Conservation (phyloP, 2,329 filamentous ascomycete species). For the Diaporthe sp. region DNA sequence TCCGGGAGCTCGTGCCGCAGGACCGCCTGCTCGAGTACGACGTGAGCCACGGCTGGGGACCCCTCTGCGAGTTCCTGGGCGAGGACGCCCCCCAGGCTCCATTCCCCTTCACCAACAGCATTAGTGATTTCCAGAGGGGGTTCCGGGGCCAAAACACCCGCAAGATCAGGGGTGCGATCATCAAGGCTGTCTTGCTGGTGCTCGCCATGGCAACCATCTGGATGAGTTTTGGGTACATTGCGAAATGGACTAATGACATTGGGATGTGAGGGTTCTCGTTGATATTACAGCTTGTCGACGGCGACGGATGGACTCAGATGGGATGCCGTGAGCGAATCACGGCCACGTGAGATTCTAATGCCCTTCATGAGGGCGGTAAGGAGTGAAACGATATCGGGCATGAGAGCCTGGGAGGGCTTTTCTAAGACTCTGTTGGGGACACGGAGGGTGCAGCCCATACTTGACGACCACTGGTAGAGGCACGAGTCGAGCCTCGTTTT, state of each 20-base stretch:
- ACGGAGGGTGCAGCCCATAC: not conserved
- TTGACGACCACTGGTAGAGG: too few species aligned
- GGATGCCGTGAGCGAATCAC: not conserved
- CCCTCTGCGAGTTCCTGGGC: slow-evolving; percentile 52
- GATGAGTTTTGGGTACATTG: slow-evolving; percentile 32
- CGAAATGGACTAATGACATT: slow-evolving; percentile 28
- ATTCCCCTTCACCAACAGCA: slow-evolving; percentile 49
- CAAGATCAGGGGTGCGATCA: slow-evolving; percentile 20
- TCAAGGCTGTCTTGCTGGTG: slow-evolving; percentile 22
- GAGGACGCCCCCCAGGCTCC: slow-evolving; percentile 45
- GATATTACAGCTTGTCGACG: too few species aligned
- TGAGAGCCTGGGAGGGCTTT: too few species aligned
- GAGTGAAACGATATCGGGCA: too few species aligned
- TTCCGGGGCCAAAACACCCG: slow-evolving; percentile 30
- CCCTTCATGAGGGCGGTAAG: not conserved
- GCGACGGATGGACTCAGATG: not conserved
- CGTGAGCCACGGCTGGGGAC: slow-evolving; percentile 52
- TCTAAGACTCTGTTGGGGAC: rapidly evolving
- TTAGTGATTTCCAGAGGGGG: slow-evolving; percentile 21
- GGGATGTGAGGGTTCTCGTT: not conserved
- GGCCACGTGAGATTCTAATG: too few species aligned
- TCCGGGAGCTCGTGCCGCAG: slow-evolving; percentile 42
- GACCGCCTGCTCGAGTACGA: slow-evolving; percentile 50
- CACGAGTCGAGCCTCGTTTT: too few species aligned
- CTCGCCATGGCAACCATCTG: slow-evolving; percentile 30